These are phyloP conservation scores for Thymus mandschuricus DNA, from an alignment of 257 asterid genomes.

Conservation along the genomic window DNA sequence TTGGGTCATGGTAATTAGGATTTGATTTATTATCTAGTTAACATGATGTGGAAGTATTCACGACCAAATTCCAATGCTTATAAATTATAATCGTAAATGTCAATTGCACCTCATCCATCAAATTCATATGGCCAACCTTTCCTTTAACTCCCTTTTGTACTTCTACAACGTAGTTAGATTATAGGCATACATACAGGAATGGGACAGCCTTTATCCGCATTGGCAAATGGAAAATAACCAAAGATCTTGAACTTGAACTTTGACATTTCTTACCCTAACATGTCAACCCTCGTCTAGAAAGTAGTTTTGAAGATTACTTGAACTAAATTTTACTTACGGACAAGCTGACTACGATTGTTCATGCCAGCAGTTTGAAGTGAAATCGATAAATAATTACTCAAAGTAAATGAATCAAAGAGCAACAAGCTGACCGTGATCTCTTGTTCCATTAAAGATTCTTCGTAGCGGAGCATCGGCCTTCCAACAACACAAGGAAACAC, in stretches of 20 bases:
- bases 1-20: conserved; percentile 14
- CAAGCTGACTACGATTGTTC: neutral
- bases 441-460: conserved; percentile 93
- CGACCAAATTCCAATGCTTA: conserved; percentile 20
- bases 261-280: neutral
- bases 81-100: conserved; percentile 15
- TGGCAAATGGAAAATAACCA: neutral
- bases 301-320: neutral
- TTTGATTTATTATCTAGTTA: conserved; percentile 12
- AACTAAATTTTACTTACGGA: neutral
- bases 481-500: conserved; percentile 98
- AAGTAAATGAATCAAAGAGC: conserved; percentile 20
- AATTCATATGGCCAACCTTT: conserved; percentile 1
- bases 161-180: neutral
- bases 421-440: conserved; percentile 68
- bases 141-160: neutral
- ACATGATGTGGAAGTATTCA: neutral
- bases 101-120: conserved; percentile 18
- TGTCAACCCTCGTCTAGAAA: neutral
- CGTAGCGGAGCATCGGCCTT: conserved; percentile 94
- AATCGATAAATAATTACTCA: conserved; percentile 1
- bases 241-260: neutral
- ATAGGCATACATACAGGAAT: neutral
- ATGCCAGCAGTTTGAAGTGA: neutral
- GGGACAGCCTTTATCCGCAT: neutral